Conservation (phyloP, 23 red algal genomes). For the Gracilaria vermiculophylla region DNA sequence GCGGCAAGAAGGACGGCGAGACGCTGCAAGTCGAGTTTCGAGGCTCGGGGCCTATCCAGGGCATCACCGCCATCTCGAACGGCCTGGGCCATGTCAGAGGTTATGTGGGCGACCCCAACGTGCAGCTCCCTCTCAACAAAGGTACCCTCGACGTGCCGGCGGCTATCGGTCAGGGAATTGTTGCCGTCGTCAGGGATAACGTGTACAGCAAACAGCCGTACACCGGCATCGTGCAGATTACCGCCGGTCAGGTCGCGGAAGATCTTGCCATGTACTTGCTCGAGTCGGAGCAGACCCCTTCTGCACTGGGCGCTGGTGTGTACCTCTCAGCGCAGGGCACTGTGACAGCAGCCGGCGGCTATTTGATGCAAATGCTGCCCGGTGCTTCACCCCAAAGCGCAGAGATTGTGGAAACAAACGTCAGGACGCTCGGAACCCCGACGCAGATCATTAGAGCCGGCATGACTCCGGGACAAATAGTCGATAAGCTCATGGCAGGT, state of each 20-base stretch:
- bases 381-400: constrained; percentile 60
- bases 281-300: constrained; percentile 88
- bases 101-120: constrained; percentile 86
- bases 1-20: constrained; percentile 88
- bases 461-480: constrained; percentile 62
- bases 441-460: constrained; percentile 77
- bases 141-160: constrained; percentile 82
- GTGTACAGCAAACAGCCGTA: constrained; percentile 77
- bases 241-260: constrained; percentile 86
- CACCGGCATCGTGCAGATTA: constrained; percentile 77
- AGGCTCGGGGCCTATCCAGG: constrained; percentile 77
- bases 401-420: constrained; percentile 70
- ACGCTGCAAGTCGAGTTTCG: constrained; percentile 90
- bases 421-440: constrained; percentile 49
- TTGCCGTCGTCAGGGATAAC: constrained; percentile 79
- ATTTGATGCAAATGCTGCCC: constrained; percentile 84
- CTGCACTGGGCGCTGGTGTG: constrained; percentile 86
- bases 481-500: constrained; percentile 53
- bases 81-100: constrained; percentile 77
- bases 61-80: constrained; percentile 80
- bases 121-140: constrained; percentile 68
- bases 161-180: constrained; percentile 83
- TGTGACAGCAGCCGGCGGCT: constrained; percentile 88
- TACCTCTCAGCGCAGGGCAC: constrained; percentile 49
- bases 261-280: constrained; percentile 85